Evolutionary conservation across 2,329 filamentous ascomycete genomes (phyloP), one percentile per base, ranked within the genome.

Genomic region (Periconia digitata): DNA sequence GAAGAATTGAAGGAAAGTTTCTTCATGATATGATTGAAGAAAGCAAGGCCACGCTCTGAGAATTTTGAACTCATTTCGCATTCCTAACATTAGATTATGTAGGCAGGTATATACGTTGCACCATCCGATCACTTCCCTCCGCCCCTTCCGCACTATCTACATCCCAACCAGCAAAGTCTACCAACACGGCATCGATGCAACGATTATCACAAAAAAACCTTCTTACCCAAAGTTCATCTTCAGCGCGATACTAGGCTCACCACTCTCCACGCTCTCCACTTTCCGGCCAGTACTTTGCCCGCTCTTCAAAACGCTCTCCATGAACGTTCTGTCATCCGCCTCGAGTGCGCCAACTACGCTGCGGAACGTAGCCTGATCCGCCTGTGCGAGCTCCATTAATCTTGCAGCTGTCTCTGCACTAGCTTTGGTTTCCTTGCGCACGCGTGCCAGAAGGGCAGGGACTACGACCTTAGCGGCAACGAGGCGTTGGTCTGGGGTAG

Each of bases 161-260:
- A 7, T n/a, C 34, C 16, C 36, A 38, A 17, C 36, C 12, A 20
- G 7, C 36, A n/a, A 36, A 8, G 21, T 20, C 36, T 20, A 38
- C 36, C 6, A 17, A 8, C 13, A 16, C 7, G 8, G 17, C 8
- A 18, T 6, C 16, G 8, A 17, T 38, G 7, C 36, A 36, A 7
- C 34, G n/a, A n/a, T n/a, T n/a, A n/a, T n/a, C n/a, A n/a, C n/a
- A n/a, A n/a, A n/a, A n/a, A 10, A 43, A 7, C 22, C 27, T 38
- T 44, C 8, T 32, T 43, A 39, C 16, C 58, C 56, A 79, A 99
- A 97, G 71, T 96, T 81, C 89, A 97, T 95, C 80, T 95, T 94
- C 66, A 99, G 73, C 45, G 90, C 90, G 78, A 99, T 99, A 54
- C 79, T 94, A 12, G 94, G 94, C 71, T 78, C 76, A 37, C 71